Base-by-base conservation (phyloP, 2,329 filamentous ascomycete species). In the Rutstroemia sp. region DNA sequence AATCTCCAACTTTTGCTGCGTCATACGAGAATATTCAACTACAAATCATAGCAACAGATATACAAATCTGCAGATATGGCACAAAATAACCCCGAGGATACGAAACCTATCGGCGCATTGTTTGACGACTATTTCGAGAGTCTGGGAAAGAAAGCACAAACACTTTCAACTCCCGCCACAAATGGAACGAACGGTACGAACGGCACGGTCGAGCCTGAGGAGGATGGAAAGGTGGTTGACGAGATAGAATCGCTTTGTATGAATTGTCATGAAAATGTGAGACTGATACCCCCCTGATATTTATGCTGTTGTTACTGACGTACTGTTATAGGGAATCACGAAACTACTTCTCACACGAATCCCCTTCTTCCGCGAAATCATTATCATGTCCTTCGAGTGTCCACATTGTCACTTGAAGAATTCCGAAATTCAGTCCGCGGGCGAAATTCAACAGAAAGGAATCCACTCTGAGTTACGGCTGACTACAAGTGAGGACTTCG, bases 361-460 rank as follows among this genome's bases (percentile, higher is more conserved):
- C 56, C 94, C 94, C 16, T 97, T 90, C 79, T 99, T 99, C 78
- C 90, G 91, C 75, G 92, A 99, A 72, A 86, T 99, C 61, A 90
- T 99, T 67, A 83, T 99, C 72, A 96, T 96, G 86, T 97, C 92
- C 60, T 99, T 99, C 73, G 82, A 83, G 63, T 99, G 94, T 77
- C 84, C 89, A 5, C 83, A 96, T 73, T 99, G 94, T 76, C 78
- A 84, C 69, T 87, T 92, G 73, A 84, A 87, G 63, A 96, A 97
- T 76, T 92, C 92, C 72, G 92, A 96, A 67, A 88, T 99, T 65
- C 92, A 96, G 70, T 85, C 92, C 8, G 94, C 94, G 27, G 91
- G 91, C 60, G 83, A 91, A 65, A 92, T 97, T 60, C 94, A 97
- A 74, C 87, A 91, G 65, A 89, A 89, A 67, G 94, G 94, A 54